Base-by-base conservation (phyloP, 768 basidiomycete genomes). In the Leccinum fibrillosum region DNA sequence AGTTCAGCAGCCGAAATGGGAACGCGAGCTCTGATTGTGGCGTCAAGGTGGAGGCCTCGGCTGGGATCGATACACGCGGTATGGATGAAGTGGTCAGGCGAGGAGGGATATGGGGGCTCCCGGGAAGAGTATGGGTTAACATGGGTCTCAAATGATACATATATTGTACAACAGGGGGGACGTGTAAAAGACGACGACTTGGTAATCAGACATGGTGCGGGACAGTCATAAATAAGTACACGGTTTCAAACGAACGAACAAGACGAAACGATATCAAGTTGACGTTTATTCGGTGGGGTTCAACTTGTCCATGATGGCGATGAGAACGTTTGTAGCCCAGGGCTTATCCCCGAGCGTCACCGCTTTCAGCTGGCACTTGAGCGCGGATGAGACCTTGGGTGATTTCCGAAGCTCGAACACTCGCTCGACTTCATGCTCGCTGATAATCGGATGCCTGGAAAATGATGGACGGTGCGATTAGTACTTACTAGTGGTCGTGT, bases 11-110 rank as follows among this genome's bases (percentile, higher is more conserved):
- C 55, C 63, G 55, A 12, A 49, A 12, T 44, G 66, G 63, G 26
- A 53, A 52, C n/a, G 32, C 30, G 32, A 52, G 58, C 19, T 55
- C 62, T 49, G 68, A 66, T 51, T 70, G 63, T 34, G 60, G 64
- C n/a, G 39, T 75, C 25, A 63, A 56, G 42, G 59, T 70, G 26
- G 68, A 69, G 53, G 60, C 64, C 17, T 54, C 60, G 2, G 70
- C 74, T 32, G 85, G 84, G 56, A 57, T 85, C 49, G 80, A 83
- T 55, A 69, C 74, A 9, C 80, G 82, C 35, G 75, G 75, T 23
- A 72, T 92, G 66, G 89, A 90, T 63, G 89, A 92, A 67, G 77
- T 84, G 37, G 82, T 84, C 61, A 78, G 91, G 49, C 78, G 91
- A 15, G 90, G 90, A 4, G 90, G 90, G 6, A 73, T 81, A 9